Base-by-base conservation (phyloP, 2,329 filamentous ascomycete genomes). In the Aspergillus versicolor region DNA sequence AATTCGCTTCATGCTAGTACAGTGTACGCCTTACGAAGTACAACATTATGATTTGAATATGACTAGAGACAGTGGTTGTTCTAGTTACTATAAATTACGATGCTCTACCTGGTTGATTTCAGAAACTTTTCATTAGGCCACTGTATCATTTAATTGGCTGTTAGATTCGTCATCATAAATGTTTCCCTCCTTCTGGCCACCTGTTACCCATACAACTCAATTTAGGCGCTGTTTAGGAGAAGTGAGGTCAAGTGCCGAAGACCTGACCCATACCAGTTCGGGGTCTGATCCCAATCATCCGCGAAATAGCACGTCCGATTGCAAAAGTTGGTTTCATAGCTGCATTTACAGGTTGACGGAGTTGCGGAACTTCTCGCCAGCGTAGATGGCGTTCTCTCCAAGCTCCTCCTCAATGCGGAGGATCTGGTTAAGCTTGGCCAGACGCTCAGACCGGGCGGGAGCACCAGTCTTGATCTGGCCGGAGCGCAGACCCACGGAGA, bases 401-500 rank as follows among this genome's bases (percentile, higher is more conserved):
- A 99, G 89, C 85, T 99, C 94, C 84, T 99, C 94, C 87, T 99
- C 94, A 71, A 99, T 99, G 75, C 94, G 91, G 74, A 99, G 90
- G 74, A 99, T 96, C 85, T 99, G 94, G 90, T 99, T 99, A 76
- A 99, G 90, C 87, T 99, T 99, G 79, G 94, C 94, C 68, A 97
- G 86, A 84, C 94, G 92, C 87, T 99, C 94, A 70, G 93, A 97
- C 74, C 94, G 89, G 76, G 89, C 90, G 69, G 94, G 94, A 63
- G 93, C 93, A 86, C 92, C 92, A 66, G 92, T 96, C 91, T 97
- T 97, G 87, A 99, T 97, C 86, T 99, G 91, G 68, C 94, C 94
- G 71, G 92, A 83, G 71, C 94, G 91, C 75, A 99, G 90, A 83
- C 94, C 94, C 69, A 99, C 94, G 65, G 92, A 92, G 69, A 99